These are phyloP conservation scores for Yamadazyma taylorii DNA, from an alignment of 1,139 yeast species.

Conservation along the genomic window DNA sequence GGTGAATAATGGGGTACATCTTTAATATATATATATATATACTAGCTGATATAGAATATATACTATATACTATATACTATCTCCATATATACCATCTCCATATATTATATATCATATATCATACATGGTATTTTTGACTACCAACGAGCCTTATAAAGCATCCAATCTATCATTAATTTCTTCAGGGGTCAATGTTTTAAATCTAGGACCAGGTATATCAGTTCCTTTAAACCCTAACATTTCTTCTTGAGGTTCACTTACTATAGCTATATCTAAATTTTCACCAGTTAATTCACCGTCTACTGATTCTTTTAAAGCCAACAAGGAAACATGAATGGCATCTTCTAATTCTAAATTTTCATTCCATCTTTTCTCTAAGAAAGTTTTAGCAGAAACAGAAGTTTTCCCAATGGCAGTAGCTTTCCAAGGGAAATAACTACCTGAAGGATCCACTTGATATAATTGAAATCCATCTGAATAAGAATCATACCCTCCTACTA, in stretches of 20 bases:
- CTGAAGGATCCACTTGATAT: slow-evolving; percentile 98
- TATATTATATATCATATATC: too few relatives aligned
- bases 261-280: slow-evolving; percentile 88
- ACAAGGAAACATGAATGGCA: slow-evolving; percentile 93
- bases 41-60: too few relatives aligned
- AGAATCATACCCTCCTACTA: slow-evolving; percentile 93
- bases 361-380: slow-evolving; percentile 97
- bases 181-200: slow-evolving; percentile 78
- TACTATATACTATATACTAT: too few relatives aligned
- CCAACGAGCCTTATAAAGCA: slow-evolving; percentile 53
- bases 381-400: slow-evolving; percentile 91
- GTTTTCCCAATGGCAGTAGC: slow-evolving; percentile 99
- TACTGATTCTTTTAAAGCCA: slow-evolving; percentile 92
- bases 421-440: slow-evolving; percentile 99
- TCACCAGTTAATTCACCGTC: slow-evolving; percentile 98
- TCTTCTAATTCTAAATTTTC: slow-evolving; percentile 96
- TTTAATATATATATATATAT: too few relatives aligned
- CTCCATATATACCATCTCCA: too few relatives aligned
- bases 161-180: slow-evolving; percentile 95
- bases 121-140: too few relatives aligned
- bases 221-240: slow-evolving; percentile 86
- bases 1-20: too few relatives aligned
- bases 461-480: slow-evolving; percentile 71
- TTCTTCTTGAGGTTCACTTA: slow-evolving; percentile 82
- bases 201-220: slow-evolving; percentile 81